Percentiles rank a stretch among this genome's conserved stretches.
These are phyloP conservation scores for Lactarius hatsudake DNA, from an alignment of 768 basidiomycete genomes.

Conservation along the genomic window DNA sequence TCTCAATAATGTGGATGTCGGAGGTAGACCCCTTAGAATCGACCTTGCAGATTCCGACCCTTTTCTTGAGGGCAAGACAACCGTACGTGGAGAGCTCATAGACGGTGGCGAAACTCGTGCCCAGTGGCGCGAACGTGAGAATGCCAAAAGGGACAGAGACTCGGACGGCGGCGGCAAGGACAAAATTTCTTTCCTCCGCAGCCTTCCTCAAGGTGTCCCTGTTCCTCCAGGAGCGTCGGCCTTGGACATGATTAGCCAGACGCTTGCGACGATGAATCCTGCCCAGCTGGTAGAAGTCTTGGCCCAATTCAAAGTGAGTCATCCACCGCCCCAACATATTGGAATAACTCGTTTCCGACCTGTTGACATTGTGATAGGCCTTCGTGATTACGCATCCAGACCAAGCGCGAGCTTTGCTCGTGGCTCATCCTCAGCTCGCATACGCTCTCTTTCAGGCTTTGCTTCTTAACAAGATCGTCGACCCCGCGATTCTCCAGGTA, in stretches of 20 bases:
- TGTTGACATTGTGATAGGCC: conserved; percentile 50
- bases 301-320: conserved; percentile 93
- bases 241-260: conserved; percentile 82
- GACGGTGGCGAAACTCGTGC: conserved; percentile 62
- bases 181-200: conserved; percentile 50
- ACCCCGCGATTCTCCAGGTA: conserved; percentile 78
- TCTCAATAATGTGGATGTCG: conserved; percentile 88
- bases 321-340: not conserved
- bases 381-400: conserved; percentile 91
- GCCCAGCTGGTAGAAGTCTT: conserved; percentile 88
- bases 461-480: conserved; percentile 90
- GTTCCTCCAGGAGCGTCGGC: conserved; percentile 67
- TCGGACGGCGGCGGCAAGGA: conserved; percentile 43
- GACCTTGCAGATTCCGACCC: conserved; percentile 94
- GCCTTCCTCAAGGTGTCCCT: conserved; percentile 73
- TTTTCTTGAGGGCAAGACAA: conserved; percentile 87
- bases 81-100: conserved; percentile 76
- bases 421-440: conserved; percentile 86
- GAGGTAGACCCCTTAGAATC: conserved; percentile 89
- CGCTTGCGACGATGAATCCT: conserved; percentile 79
- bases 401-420: conserved; percentile 75
- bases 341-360: not conserved
- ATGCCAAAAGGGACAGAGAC: conserved; percentile 12
- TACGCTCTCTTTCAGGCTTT: conserved; percentile 97
- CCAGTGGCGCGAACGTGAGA: conserved; percentile 53